These are phyloP conservation scores for Aurifilum marmelostoma DNA, from an alignment of 2,329 filamentous ascomycete genomes.

Conservation along the genomic window DNA sequence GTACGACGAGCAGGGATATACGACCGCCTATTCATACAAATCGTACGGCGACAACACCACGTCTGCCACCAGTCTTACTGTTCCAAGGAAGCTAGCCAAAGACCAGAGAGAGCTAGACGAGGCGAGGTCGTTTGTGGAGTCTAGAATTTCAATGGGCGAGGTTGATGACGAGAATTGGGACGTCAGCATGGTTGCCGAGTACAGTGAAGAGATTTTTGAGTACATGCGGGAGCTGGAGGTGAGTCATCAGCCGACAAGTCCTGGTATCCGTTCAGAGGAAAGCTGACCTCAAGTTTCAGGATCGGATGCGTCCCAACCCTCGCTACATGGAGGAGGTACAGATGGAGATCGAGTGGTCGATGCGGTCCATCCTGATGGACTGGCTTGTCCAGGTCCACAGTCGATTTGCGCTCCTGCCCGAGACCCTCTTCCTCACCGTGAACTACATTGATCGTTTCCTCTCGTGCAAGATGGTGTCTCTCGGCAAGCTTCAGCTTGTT, in stretches of 20 bases:
- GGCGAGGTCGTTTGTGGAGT: slow-evolving; percentile 67
- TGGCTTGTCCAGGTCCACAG: slow-evolving; percentile 97
- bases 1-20: slow-evolving; percentile 71
- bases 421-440: slow-evolving; percentile 91
- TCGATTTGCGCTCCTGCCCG: slow-evolving; percentile 86
- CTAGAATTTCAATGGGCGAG: slow-evolving; percentile 69
- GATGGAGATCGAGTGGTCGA: slow-evolving; percentile 98
- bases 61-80: slow-evolving; percentile 62
- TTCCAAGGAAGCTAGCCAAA: slow-evolving; percentile 71
- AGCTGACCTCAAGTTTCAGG: slow-evolving; percentile 34
- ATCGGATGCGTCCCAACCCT: slow-evolving; percentile 71
- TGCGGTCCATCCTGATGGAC: slow-evolving; percentile 96
- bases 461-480: slow-evolving; percentile 89
- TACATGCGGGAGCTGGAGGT: slow-evolving; percentile 93
- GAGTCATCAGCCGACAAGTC: slow-evolving; percentile 37
- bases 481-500: slow-evolving; percentile 93
- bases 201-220: slow-evolving; percentile 91
- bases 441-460: slow-evolving; percentile 98
- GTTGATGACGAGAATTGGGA: slow-evolving; percentile 90
- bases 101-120: slow-evolving; percentile 72
- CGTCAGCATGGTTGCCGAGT: slow-evolving; percentile 97
- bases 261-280: too few relatives aligned
- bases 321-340: slow-evolving; percentile 93
- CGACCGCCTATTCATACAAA: slow-evolving; percentile 74
- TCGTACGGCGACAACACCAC: slow-evolving; percentile 70